phyloP scores from a whole-genome alignment of 2,329 filamentous ascomycete genomes.

The Neospermospora avenae region DNA sequence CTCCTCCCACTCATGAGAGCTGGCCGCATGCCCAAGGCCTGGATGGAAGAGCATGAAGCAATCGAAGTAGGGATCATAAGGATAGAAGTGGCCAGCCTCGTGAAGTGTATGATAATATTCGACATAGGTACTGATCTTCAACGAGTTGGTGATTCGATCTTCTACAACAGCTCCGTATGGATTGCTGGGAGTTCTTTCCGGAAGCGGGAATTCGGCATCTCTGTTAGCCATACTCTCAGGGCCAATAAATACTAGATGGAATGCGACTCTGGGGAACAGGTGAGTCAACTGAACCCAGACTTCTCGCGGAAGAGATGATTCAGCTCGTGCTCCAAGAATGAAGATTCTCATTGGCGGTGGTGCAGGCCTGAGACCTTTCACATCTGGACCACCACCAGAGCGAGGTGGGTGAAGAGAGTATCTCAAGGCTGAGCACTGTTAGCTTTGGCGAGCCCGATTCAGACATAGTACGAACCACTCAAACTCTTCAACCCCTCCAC shows the following conservation, averaged over 20 bases:
- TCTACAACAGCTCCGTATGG: conserved; percentile 94
- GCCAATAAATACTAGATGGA: conserved; percentile 92
- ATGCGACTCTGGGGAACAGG: conserved; percentile 86
- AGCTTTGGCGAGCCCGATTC: conserved; percentile 8
- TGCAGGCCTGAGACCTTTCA: conserved; percentile 77
- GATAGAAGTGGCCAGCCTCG: conserved; percentile 83
- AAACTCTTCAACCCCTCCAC: conserved; percentile 90
- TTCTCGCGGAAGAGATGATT: conserved; percentile 90
- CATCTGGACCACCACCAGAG: conserved; percentile 67
- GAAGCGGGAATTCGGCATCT: conserved; percentile 87
- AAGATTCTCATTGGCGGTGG: conserved; percentile 90
- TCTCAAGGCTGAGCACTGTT: conserved; percentile 63
- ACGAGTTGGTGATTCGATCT: conserved; percentile 78
- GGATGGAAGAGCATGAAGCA: conserved; percentile 97
- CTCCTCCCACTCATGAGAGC: conserved; percentile 88
- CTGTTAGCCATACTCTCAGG: conserved; percentile 95
- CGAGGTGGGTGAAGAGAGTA: conserved; percentile 90
- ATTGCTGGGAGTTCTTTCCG: conserved; percentile 77
- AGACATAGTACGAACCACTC: conserved; percentile 60
- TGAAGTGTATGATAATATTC: conserved; percentile 98
- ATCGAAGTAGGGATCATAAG: conserved; percentile 98
- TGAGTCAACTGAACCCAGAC: conserved; percentile 94
- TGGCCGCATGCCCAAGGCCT: conserved; percentile 89
- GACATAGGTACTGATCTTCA: conserved; percentile 97
- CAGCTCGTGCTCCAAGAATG: conserved; percentile 90